phyloP scores from a whole-genome alignment of 176 grass and related monocot species.

The Tillandsia fasciculata region DNA sequence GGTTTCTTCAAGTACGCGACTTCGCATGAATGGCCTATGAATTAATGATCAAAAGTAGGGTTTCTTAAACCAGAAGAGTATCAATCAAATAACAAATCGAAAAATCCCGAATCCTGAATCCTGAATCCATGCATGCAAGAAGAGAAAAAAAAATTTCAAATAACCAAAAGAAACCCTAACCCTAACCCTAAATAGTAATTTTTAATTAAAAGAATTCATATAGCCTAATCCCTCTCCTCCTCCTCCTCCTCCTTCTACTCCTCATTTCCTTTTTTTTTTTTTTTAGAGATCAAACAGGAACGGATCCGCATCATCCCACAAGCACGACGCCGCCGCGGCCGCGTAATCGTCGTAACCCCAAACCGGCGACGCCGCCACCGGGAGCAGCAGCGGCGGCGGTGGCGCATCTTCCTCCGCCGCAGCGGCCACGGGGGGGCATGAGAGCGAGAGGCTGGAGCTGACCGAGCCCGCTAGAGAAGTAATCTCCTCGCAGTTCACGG shows the following conservation, averaged over 20 bases:
- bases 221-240: too few species aligned
- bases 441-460: conserved; percentile 16
- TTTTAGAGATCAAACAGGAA: conserved; percentile 55
- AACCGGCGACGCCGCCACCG: conserved; percentile 13
- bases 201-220: not conserved
- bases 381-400: conserved; percentile 1
- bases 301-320: conserved; percentile 66
- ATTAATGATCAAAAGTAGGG: too few species aligned
- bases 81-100: too few species aligned
- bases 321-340: conserved; percentile 24
- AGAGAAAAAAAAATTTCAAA: too few species aligned
- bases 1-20: too few species aligned
- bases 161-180: too few species aligned
- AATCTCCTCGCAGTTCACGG: conserved; percentile 23
- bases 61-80: too few species aligned
- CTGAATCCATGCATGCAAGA: too few species aligned
- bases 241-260: too few species aligned
- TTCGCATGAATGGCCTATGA: too few species aligned
- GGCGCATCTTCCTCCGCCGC: not conserved
- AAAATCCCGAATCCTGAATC: too few species aligned
- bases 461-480: conserved; percentile 22
- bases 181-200: too few species aligned
- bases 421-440: not conserved
- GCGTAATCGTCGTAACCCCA: conserved; percentile 57
- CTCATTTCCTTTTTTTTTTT: not conserved